A percentile compares a stretch with the other conserved stretches of the same genome.
Evolutionary conservation across 805 yeast species (phyloP).

Genomic region (Zygosaccharomyces bisporus): DNA sequence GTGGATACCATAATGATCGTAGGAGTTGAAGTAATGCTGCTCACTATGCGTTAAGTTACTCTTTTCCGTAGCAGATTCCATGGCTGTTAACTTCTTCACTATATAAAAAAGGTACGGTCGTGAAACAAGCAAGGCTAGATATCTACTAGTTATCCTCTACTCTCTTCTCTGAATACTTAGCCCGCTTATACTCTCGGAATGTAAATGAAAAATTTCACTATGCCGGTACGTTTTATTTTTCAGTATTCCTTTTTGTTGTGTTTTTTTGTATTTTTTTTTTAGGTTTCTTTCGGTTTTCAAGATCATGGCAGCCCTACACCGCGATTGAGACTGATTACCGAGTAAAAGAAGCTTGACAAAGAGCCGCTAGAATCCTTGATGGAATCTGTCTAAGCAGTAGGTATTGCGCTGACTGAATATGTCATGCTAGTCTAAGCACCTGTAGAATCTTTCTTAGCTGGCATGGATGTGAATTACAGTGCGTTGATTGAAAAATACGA

Average conservation of each 20-base stretch:
- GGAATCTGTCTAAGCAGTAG: neutral
- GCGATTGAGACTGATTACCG: too few species aligned
- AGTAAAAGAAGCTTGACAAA: neutral
- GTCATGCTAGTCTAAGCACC: neutral
- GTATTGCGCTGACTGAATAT: neutral
- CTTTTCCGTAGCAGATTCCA: constrained; percentile 63
- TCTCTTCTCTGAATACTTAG: neutral
- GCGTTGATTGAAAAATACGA: neutral
- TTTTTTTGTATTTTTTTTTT: too few species aligned
- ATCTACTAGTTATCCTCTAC: neutral
- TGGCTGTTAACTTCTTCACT: neutral
- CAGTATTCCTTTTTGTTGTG: too few species aligned
- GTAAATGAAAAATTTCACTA: constrained; percentile 5
- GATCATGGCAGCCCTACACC: constrained; percentile 6
- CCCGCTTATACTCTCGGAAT: neutral
- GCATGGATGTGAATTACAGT: neutral
- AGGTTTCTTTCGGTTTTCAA: neutral
- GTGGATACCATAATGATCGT: constrained; percentile 96
- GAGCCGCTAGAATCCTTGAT: neutral
- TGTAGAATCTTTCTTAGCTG: neutral
- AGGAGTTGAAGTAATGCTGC: constrained; percentile 92
- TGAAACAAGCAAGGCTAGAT: neutral
- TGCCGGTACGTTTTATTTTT: constrained; percentile 1
- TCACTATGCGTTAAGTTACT: constrained; percentile 63
- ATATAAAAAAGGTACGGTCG: neutral